Percentiles rank a stretch among this genome's conserved stretches.
These are phyloP conservation scores for Diospyros kaki DNA, from an alignment of 148 eudicot genomes.

Conservation along the genomic window DNA sequence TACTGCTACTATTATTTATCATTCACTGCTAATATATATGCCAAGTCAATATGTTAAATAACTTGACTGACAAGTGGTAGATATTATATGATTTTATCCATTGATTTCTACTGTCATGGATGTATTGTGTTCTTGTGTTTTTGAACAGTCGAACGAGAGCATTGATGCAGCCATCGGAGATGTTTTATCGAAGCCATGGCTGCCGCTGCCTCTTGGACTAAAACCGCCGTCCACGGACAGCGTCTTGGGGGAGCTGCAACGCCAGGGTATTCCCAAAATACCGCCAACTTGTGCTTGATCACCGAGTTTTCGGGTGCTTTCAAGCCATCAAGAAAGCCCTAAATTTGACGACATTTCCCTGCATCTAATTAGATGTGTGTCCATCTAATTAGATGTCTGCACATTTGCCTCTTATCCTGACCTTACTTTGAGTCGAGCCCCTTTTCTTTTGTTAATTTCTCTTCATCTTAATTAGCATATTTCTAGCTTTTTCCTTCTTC, in stretches of 20 bases:
- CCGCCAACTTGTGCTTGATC: slow-evolving; percentile 54
- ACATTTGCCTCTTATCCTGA: too few species aligned
- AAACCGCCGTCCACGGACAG: slow-evolving; percentile 76
- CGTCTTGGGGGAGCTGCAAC: slow-evolving; percentile 72
- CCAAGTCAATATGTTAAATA: too few species aligned
- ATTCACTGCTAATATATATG: too few species aligned
- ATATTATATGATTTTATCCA: neutral
- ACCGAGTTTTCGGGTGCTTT: neutral
- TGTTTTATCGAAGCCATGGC: slow-evolving; percentile 74
- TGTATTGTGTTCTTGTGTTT: neutral
- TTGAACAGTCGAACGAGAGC: slow-evolving; percentile 61
- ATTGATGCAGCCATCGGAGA: slow-evolving; percentile 84
- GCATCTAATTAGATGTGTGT: slow-evolving; percentile 9
- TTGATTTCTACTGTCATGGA: neutral
- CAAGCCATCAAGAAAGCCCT: slow-evolving; percentile 10
- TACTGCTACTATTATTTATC: too few species aligned
- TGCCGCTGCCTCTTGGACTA: slow-evolving; percentile 77
- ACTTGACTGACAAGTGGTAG: too few species aligned
- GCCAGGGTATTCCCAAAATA: slow-evolving; percentile 70
- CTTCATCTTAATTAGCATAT: neutral
- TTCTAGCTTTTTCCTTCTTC: neutral
- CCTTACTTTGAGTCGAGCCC: neutral
- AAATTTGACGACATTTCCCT: slow-evolving; percentile 59
- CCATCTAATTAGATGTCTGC: too few species aligned
- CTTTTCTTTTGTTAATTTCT: neutral